These are phyloP conservation scores for Myriangium duriaei DNA, from an alignment of 2,329 filamentous ascomycete species.

Conservation along the genomic window DNA sequence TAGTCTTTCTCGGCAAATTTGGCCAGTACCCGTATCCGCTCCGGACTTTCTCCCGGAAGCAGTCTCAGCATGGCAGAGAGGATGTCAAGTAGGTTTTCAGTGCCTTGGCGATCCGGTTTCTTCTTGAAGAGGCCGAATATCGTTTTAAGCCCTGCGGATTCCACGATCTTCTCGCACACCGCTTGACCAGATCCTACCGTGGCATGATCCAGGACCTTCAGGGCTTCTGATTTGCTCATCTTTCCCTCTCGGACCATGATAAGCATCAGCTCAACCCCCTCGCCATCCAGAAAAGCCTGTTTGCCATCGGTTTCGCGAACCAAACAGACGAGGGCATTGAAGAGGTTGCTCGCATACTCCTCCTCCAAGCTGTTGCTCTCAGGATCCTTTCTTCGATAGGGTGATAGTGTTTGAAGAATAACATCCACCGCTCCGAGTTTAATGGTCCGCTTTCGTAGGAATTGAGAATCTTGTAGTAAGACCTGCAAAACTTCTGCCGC, in stretches of 20 bases:
- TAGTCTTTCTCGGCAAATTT: constrained; percentile 96
- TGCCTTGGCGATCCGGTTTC: constrained; percentile 52
- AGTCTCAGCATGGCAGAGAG: constrained; percentile 71
- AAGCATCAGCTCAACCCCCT: constrained; percentile 80
- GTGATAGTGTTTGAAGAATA: constrained; percentile 69
- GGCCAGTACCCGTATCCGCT: constrained; percentile 71
- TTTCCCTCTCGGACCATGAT: constrained; percentile 89
- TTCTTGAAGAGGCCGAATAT: constrained; percentile 83
- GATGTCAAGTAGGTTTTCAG: constrained; percentile 73
- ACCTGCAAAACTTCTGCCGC: constrained; percentile 85
- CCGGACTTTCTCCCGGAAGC: constrained; percentile 63
- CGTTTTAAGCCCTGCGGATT: constrained; percentile 72
- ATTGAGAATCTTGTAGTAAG: constrained; percentile 60
- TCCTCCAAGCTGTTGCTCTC: constrained; percentile 78
- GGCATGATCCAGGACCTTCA: constrained; percentile 78
- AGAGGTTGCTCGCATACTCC: constrained; percentile 89
- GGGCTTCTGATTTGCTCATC: constrained; percentile 63
- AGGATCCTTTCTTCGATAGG: constrained; percentile 78
- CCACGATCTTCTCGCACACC: constrained; percentile 66
- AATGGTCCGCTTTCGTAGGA: constrained; percentile 52
- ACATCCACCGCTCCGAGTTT: constrained; percentile 57
- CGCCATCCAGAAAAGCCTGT: constrained; percentile 69
- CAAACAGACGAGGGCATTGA: constrained; percentile 72
- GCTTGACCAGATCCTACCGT: constrained; percentile 43
- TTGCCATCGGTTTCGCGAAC: constrained; percentile 68